phyloP scores from a whole-genome alignment of 2,329 filamentous ascomycete species.

The Claviceps cyperi region DNA sequence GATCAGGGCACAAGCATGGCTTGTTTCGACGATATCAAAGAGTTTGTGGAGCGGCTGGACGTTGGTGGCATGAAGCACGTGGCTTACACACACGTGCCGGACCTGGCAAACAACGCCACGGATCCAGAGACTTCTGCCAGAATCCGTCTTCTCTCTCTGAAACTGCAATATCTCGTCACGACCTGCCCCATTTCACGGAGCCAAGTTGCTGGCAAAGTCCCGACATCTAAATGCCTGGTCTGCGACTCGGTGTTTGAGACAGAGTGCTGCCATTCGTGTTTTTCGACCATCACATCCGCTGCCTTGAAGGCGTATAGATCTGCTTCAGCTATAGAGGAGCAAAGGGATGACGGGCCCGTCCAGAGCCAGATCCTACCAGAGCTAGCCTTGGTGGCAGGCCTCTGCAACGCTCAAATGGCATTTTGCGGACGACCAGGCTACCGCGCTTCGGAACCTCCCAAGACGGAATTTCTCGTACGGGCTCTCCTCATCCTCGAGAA shows the following conservation, averaged over 20 bases:
- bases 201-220: conserved; percentile 9
- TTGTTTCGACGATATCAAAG: conserved; percentile 33
- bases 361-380: conserved; percentile 16
- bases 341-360: conserved; percentile 1
- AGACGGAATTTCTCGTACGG: conserved; percentile 26
- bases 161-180: conserved; percentile 29
- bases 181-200: conserved; percentile 21
- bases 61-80: conserved; percentile 26
- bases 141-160: conserved; percentile 22
- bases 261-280: conserved; percentile 11
- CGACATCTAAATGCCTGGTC: conserved; percentile 12
- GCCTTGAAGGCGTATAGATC: conserved; percentile 10
- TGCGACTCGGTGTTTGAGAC: conserved; percentile 11
- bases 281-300: conserved; percentile 11
- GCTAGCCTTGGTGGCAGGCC: conserved; percentile 19
- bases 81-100: conserved; percentile 21
- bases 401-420: conserved; percentile 20
- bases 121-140: conserved; percentile 12
- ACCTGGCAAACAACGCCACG: conserved; percentile 15
- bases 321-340: conserved; percentile 2
- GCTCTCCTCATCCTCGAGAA: conserved; percentile 35
- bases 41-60: conserved; percentile 27
- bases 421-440: conserved; percentile 8
- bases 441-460: conserved; percentile 7
- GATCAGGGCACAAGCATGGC: conserved; percentile 21